Evolutionary conservation across 2,329 filamentous ascomycete genomes (phyloP).

Genomic region (Pestalotiopsis sp.): DNA sequence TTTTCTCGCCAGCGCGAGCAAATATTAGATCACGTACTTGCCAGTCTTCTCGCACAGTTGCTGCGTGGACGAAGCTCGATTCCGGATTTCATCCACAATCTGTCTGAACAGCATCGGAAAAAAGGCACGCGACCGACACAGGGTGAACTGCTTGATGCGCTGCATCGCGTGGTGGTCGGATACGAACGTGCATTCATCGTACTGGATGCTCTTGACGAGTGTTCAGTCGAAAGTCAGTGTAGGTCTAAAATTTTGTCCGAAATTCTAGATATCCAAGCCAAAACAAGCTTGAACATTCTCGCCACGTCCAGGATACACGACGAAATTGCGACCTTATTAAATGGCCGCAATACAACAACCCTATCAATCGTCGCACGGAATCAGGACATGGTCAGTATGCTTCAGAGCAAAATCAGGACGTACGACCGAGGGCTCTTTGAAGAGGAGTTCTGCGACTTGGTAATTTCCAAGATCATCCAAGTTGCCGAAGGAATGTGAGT

Average conservation of each 20-base stretch:
- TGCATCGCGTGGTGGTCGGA: not conserved
- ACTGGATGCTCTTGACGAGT: not conserved
- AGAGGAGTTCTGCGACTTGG: no score
- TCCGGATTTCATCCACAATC: slow-evolving; percentile 24
- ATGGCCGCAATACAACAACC: not conserved
- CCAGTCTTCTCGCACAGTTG: slow-evolving; percentile 39
- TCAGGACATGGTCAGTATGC: not conserved
- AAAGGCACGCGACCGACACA: not conserved
- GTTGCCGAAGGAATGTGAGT: not conserved
- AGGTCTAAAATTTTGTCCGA: not conserved
- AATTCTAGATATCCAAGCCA: not conserved
- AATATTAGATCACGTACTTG: slow-evolving; percentile 27
- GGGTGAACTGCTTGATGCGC: not conserved
- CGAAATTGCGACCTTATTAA: not conserved
- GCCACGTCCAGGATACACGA: not conserved
- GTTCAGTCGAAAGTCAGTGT: not conserved
- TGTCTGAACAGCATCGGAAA: slow-evolving; percentile 24
- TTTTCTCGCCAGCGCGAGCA: slow-evolving; percentile 38
- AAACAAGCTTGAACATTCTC: not conserved
- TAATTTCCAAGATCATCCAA: not conserved
- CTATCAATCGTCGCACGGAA: not conserved
- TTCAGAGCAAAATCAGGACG: not conserved
- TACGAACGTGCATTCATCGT: not conserved
- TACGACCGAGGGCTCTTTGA: not conserved
- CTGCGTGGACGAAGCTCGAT: slow-evolving; percentile 20